phyloP scores from a whole-genome alignment of 495 filamentous ascomycete genomes.

The Penicillium mononematosum region DNA sequence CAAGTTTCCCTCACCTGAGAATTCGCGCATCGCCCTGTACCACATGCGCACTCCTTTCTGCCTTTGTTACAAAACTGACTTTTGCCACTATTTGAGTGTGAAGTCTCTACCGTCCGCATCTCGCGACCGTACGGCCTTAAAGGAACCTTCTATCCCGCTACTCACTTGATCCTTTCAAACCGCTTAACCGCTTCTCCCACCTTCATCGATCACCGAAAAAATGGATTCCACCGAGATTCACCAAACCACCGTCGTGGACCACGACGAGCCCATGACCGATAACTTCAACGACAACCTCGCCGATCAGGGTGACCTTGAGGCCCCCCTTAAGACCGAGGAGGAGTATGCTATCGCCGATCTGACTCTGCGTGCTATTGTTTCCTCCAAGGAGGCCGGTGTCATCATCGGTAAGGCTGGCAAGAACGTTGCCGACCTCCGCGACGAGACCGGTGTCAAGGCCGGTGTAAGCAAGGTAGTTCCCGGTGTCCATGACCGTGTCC shows the following conservation, averaged over 20 bases:
- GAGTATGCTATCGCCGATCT: slow-evolving; percentile 90
- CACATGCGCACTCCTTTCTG: neutral
- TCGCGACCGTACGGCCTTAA: slow-evolving; percentile 14
- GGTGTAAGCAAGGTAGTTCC: slow-evolving; percentile 98
- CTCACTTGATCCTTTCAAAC: slow-evolving; percentile 9
- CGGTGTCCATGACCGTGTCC: slow-evolving; percentile 92
- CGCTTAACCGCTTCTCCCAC: slow-evolving; percentile 11
- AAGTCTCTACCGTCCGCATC: slow-evolving; percentile 12
- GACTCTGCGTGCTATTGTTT: slow-evolving; percentile 95
- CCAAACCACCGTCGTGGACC: slow-evolving; percentile 40
- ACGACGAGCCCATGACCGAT: slow-evolving; percentile 46
- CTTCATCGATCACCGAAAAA: slow-evolving; percentile 9
- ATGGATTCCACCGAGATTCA: slow-evolving; percentile 52
- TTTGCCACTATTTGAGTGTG: neutral
- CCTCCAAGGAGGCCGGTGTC: slow-evolving; percentile 95
- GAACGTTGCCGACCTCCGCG: slow-evolving; percentile 94
- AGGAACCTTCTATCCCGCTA: slow-evolving; percentile 18
- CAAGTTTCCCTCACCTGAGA: neutral
- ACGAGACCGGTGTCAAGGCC: slow-evolving; percentile 95
- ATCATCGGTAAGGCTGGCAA: slow-evolving; percentile 99
- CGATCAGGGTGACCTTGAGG: slow-evolving; percentile 64
- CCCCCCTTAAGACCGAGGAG: slow-evolving; percentile 82
- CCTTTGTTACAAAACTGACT: slow-evolving; percentile 8
- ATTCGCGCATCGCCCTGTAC: slow-evolving; percentile 2
- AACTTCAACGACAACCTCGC: slow-evolving; percentile 47